Evolutionary conservation across 2,329 filamentous ascomycete species (phyloP), one percentile per base, ranked within the genome.

Genomic region (Xylaria digitata): DNA sequence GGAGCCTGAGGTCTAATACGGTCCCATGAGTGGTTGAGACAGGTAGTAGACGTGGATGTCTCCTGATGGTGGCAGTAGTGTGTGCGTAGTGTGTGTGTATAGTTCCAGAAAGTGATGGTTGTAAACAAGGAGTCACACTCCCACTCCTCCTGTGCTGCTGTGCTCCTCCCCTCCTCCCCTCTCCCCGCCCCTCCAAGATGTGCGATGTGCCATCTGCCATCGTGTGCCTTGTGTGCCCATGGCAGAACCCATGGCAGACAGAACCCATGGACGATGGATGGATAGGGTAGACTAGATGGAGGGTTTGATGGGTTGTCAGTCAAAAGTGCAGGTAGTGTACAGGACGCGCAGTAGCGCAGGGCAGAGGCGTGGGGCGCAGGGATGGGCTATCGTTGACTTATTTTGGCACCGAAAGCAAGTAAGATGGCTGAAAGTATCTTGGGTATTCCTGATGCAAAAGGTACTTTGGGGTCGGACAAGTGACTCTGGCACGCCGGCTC

Each of bases 121-220:
- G 73, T 72, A 56, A 58, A 43, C 66, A 68, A 73, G 58, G 73
- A 76, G 75, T 76, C 75, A 76, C 75, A 75, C 71, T 70, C 55
- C 67, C 67, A 37, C 55, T 64, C 54, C 42, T 43, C 34, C 42
- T 26, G 26, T 26, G 26, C 26, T 26, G 3, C 26, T 26, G 26
- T 26, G 26, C 26, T 26, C 26, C 26, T 26, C 54, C 65, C 65
- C 30, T 11, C 30, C 61, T 26, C 49, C 68, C 53, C 42, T 26
- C 60, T 54, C 50, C 70, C 54, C 48, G 42, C 59, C 59, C 48
- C 64, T 55, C 64, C 59, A 26, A 3, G 26, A 26, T 40, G 9
- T 40, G 37, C 37, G 5, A 26, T 26, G 26, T 26, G 26, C 26
- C 3, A 26, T 40, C 11, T 40, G 37, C 37, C 37, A 40, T 15